Percentiles rank a stretch among this genome's conserved stretches.
Conservation (phyloP, 2,329 filamentous ascomycete species). For the Beauveria australis region DNA sequence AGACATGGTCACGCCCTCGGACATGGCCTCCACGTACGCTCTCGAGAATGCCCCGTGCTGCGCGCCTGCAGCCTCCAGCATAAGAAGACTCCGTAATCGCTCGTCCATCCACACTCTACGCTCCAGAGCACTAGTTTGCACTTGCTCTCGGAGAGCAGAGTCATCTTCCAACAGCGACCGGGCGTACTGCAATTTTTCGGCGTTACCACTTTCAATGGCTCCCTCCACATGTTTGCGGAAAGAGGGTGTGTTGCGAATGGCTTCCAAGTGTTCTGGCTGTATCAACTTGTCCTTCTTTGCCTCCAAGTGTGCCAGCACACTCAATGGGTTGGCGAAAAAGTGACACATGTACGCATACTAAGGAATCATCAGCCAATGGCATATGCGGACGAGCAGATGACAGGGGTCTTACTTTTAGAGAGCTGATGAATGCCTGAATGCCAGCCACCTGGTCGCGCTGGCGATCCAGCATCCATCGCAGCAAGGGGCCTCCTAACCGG, state of each 20-base stretch:
- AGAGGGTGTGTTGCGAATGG: conserved; percentile 59
- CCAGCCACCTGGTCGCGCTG: conserved; percentile 73
- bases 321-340: conserved; percentile 71
- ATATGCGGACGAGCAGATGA: neutral
- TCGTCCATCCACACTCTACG: conserved; percentile 30
- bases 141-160: conserved; percentile 39
- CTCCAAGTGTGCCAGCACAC: conserved; percentile 44
- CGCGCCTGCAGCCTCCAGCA: conserved; percentile 32
- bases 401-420: conserved; percentile 47
- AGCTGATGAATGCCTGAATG: conserved; percentile 62
- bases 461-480: conserved; percentile 57
- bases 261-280: conserved; percentile 55
- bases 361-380: neutral
- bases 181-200: conserved; percentile 34
- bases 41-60: conserved; percentile 36
- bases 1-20: conserved; percentile 44
- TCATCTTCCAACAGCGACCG: conserved; percentile 52
- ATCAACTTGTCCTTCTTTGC: conserved; percentile 29
- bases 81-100: conserved; percentile 41
- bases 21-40: conserved; percentile 54
- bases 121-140: conserved; percentile 24
- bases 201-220: conserved; percentile 34
- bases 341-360: conserved; percentile 82
- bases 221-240: conserved; percentile 51
- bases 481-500: conserved; percentile 55